Evolutionary conservation across 2,329 filamentous ascomycete genomes (phyloP).

Genomic region (Alternaria alternata): DNA sequence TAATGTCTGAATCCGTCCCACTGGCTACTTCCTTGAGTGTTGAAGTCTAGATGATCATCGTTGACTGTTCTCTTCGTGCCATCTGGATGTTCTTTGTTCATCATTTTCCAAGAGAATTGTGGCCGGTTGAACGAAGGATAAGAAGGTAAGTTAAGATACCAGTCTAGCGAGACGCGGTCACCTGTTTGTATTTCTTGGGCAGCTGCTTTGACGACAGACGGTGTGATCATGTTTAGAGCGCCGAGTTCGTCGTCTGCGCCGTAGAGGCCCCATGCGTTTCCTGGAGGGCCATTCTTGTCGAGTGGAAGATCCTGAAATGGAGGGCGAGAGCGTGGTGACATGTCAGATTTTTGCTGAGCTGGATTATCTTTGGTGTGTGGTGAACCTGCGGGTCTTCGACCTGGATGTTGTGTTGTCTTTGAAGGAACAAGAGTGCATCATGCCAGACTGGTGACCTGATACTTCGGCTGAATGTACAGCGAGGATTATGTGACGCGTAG

Average conservation of each 20-base stretch:
- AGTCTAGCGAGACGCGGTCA: slow-evolving; percentile 50
- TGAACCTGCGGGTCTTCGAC: not conserved
- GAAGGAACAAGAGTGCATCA: not conserved
- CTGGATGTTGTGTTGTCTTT: not conserved
- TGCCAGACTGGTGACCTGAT: not conserved
- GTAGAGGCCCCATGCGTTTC: slow-evolving; percentile 66
- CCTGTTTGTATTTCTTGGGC: slow-evolving; percentile 57
- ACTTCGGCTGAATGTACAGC: not conserved
- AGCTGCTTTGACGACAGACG: slow-evolving; percentile 53
- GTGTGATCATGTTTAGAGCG: slow-evolving; percentile 64
- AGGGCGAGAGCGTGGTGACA: slow-evolving; percentile 36
- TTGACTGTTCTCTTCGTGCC: slow-evolving; percentile 45
- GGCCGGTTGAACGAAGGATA: slow-evolving; percentile 50
- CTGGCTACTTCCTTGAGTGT: slow-evolving; percentile 50
- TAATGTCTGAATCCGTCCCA: slow-evolving; percentile 54
- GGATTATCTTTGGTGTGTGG: too few species aligned
- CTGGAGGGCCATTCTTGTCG: slow-evolving; percentile 58
- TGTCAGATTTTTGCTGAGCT: not conserved
- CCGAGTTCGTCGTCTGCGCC: slow-evolving; percentile 62
- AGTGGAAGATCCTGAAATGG: slow-evolving; percentile 61
- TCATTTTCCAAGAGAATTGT: slow-evolving; percentile 39
- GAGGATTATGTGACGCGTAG: slow-evolving; percentile 25
- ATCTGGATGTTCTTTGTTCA: slow-evolving; percentile 38
- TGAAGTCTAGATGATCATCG: slow-evolving; percentile 49
- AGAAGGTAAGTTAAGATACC: slow-evolving; percentile 51